Evolutionary conservation across 495 filamentous ascomycete genomes (phyloP).

Genomic region (Penicillium salamii): DNA sequence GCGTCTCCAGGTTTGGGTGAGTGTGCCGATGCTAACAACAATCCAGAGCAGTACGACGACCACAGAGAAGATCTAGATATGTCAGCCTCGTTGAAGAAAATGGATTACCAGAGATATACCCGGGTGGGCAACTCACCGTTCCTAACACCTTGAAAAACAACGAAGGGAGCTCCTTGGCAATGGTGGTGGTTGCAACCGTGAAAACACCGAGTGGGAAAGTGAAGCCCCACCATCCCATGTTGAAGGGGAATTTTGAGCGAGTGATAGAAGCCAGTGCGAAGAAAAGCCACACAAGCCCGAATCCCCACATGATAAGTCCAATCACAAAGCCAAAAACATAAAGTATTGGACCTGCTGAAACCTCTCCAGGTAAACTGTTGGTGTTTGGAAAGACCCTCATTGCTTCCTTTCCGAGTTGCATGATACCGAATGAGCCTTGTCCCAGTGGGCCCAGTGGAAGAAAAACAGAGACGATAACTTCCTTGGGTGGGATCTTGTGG

Average conservation of each 20-base stretch:
- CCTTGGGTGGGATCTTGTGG: slow-evolving; percentile 45
- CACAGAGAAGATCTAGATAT: slow-evolving; percentile 8
- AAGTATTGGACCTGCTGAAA: slow-evolving; percentile 25
- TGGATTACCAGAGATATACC: too few relatives aligned
- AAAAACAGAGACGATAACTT: slow-evolving; percentile 52
- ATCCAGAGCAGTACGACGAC: slow-evolving; percentile 6
- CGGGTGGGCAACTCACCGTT: slow-evolving; percentile 19
- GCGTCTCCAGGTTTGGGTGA: not conserved
- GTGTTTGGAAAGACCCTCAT: slow-evolving; percentile 21
- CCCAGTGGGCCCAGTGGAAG: slow-evolving; percentile 54
- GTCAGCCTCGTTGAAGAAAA: too few relatives aligned
- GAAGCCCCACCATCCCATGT: slow-evolving; percentile 60
- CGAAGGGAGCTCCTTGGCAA: slow-evolving; percentile 42
- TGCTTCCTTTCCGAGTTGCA: slow-evolving; percentile 34
- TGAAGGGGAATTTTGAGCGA: slow-evolving; percentile 46
- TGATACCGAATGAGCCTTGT: slow-evolving; percentile 38
- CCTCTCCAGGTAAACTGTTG: slow-evolving; percentile 1
- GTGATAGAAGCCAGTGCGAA: slow-evolving; percentile 37
- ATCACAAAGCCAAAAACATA: slow-evolving; percentile 37
- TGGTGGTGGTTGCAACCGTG: slow-evolving; percentile 35
- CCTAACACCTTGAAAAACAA: slow-evolving; percentile 45
- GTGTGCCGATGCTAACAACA: slow-evolving; percentile 4
- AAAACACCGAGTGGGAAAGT: slow-evolving; percentile 53
- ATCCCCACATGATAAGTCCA: slow-evolving; percentile 41
- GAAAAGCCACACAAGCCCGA: slow-evolving; percentile 40